Evolutionary conservation across 2,329 filamentous ascomycete species (phyloP), one percentile per base, ranked within the genome.

Genomic region (Neoascochyta sp.): DNA sequence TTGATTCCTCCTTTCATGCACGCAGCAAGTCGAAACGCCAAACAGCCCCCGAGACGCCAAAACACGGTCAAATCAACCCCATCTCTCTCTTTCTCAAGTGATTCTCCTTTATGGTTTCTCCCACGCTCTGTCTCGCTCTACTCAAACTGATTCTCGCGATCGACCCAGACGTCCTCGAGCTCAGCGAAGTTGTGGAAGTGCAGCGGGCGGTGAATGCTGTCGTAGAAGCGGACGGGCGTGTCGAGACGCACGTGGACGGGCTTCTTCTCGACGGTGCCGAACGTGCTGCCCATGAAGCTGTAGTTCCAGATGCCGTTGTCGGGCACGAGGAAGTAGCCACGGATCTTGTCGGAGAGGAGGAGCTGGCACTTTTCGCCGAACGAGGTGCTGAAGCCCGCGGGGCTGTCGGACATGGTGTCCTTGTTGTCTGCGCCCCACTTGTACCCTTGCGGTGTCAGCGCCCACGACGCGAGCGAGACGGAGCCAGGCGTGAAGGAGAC

Each of bases 151-250:
- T 98, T 90, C 43, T 79, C 79, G 53, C 88, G 75, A 64, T 98
- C 92, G 25, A 95, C 89, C 79, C 89, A 94, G 22, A 94, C 85
- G 65, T 98, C 90, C 68, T 98, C 92, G 60, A 98, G 67, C 70
- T 98, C 90, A 1, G 89, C 87, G 67, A 98, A 98, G 65, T 88
- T 95, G 62, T 90, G 83, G 76, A 98, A 98, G 68, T 98, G 92
- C 33, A 95, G 70, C 10, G 90, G 89, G 15, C 92, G 79, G 65
- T 98, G 93, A 52, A 88, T 75, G 52, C 89, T 88, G 58, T 84
- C 89, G 67, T 98, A 98, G 68, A 95, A 96, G 7, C 84, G 74
- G 41, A 64, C 66, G 11, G 92, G 92, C 23, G 87, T 93, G 65
- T 96, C 93, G 32, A 98, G 81, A 73, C 92, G 92, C 51, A 96